Evolutionary conservation across 176 grass and related monocot species (phyloP), one percentile per base, ranked within the genome.

Genomic region (Carex cristatella): DNA sequence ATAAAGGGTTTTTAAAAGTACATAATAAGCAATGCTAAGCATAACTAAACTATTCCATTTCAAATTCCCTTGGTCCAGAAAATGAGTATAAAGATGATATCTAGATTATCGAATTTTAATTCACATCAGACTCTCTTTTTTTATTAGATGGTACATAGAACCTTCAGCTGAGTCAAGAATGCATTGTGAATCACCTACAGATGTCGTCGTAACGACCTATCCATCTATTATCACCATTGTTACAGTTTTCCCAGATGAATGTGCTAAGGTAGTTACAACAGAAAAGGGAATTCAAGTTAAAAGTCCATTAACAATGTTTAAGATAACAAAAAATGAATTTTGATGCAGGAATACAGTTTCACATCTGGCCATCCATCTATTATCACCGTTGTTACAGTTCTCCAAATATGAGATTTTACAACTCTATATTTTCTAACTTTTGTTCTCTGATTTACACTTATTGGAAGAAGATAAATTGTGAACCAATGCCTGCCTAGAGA

Each of bases 201-300:
- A 94, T 89, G 93, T 89, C 18, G 94, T 92, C 0, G 92, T 97
- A 80, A 97, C 91, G 84, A 97, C 89, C 94, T 92, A 97, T 87
- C 89, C 94, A 73, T 97, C 94, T 80, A 97, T 87, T 87, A 97
- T 91, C 80, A 90, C 91, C 88, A 98, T 92, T 89, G 95, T 98
- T 44, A 95, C 91, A 75, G 91, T 95, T 86, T 91, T 94, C 84
- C 95, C 93, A 23, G 93, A 93, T 38, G 87, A 82, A 88, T 88
- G 85, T 58, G 80, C 95, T 95, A 89, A 80, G 88, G 93, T 33
- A 54, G 1, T 51, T 84, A 87, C 75, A 30, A 60, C 38, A 78
- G 74, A 42, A 78, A 33, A 78, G 31, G 54, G 51, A 35, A 56
- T 5, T 78, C 2, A 9, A 28, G 51, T 78, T 78, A 32, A 78